phyloP scores from a whole-genome alignment of 2,329 filamentous ascomycete genomes.

The Exophiala calicioides region DNA sequence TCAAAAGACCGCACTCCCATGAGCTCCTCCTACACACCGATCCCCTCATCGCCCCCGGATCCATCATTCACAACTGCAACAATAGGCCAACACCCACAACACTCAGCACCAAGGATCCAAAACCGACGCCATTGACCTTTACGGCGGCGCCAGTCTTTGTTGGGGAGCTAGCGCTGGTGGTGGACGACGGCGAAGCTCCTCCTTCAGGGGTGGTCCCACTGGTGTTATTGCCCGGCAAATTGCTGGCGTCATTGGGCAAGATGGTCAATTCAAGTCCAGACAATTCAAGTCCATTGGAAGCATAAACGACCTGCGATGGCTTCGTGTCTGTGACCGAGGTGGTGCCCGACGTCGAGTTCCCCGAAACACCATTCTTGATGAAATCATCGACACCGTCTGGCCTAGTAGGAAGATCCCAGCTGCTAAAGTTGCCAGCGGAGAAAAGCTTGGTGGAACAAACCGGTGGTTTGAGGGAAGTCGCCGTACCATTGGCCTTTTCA shows the following conservation, averaged over 20 bases:
- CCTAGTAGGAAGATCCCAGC: conserved; percentile 73
- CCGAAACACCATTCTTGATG: conserved; percentile 71
- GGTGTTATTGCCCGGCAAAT: conserved; percentile 54
- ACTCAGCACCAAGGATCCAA: conserved; percentile 20
- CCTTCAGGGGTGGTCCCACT: conserved; percentile 33
- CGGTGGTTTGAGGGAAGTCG: conserved; percentile 58
- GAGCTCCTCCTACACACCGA: neutral
- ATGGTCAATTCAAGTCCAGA: conserved; percentile 62
- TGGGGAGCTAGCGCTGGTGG: conserved; percentile 15
- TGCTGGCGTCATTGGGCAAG: conserved; percentile 54
- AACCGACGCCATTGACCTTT: conserved; percentile 12
- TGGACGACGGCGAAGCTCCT: conserved; percentile 23
- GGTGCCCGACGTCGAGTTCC: conserved; percentile 63
- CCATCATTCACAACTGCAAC: conserved; percentile 23
- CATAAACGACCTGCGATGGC: conserved; percentile 60
- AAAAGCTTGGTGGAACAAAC: conserved; percentile 69
- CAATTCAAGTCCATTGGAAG: conserved; percentile 59
- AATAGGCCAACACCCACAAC: conserved; percentile 20
- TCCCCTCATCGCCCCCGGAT: neutral
- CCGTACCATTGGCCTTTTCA: conserved; percentile 61
- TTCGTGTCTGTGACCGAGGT: conserved; percentile 59
- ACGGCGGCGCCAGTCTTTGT: conserved; percentile 24
- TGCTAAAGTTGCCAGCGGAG: conserved; percentile 66
- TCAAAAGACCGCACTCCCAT: conserved; percentile 3
- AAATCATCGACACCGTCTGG: conserved; percentile 69